A percentile compares a stretch with the other conserved stretches of the same genome.
phyloP scores from a whole-genome alignment of 345 rosid genomes.

The Linum usitatissimum region DNA sequence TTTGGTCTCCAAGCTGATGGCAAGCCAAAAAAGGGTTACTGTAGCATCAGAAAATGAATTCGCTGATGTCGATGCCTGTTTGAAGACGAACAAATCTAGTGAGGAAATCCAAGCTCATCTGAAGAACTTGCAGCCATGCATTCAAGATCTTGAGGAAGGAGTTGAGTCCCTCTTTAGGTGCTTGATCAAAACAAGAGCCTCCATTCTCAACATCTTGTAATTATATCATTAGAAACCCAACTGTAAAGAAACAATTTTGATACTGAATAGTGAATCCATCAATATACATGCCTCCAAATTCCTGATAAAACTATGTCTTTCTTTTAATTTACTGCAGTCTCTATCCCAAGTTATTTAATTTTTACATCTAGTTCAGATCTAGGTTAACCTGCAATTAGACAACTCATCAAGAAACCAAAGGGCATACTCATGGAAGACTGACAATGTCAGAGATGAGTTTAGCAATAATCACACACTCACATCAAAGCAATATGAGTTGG shows the following conservation, averaged over 20 bases:
- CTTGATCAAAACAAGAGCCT: not conserved
- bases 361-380: no score
- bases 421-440: no score
- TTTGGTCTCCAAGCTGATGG: not conserved
- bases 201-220: not conserved
- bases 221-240: not conserved
- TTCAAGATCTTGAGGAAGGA: not conserved
- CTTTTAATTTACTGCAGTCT: not conserved
- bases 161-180: not conserved
- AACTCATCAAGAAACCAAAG: no score
- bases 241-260: not conserved
- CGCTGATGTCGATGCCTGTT: not conserved
- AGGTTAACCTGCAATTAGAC: no score
- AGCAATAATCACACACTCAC: not conserved
- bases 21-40: not conserved
- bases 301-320: not conserved
- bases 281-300: not conserved
- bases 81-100: not conserved
- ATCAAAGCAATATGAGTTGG: no score
- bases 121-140: not conserved
- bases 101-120: not conserved
- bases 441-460: no score
- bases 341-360: not conserved
- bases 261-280: not conserved
- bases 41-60: not conserved